Base-by-base conservation (phyloP, 192 early-diverging fungal species). In the Backusella morwellensis region DNA sequence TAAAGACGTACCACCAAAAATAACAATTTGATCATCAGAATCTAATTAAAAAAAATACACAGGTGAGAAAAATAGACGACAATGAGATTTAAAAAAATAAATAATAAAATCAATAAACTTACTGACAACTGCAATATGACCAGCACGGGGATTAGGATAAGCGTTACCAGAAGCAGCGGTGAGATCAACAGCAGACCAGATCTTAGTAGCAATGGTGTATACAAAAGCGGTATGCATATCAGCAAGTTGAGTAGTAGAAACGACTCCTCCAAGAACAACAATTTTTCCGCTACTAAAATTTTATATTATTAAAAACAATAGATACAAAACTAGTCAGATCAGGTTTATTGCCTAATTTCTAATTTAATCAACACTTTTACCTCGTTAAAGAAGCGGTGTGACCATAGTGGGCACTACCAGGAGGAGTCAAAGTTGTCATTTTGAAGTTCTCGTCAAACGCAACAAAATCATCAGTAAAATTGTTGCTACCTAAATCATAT, bases 1-100 rank as follows among this genome's bases (percentile, higher is more conserved):
- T 59, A 12, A 59, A 59, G 56, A 29, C 67, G 68, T 75, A 78
- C 80, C 80, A 75, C 80, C 80, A 68, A 82, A 75, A n/a, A n/a
- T n/a, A n/a, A n/a, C n/a, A n/a, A n/a, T n/a, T n/a, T n/a, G n/a
- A n/a, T n/a, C n/a, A n/a, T n/a, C n/a, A n/a, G n/a, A n/a, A n/a
- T n/a, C n/a, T n/a, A n/a, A n/a, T n/a, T n/a, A n/a, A 34, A 70
- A 23, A 23, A 40, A 40, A 14, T 35, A 71, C 32, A 32, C 32
- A 32, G 0, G 32, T 32, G 32, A 32, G 32, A 32, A 32, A 32
- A 3, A 32, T 2, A 32, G 32, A 32, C 32, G 32, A 32, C 32
- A 32, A 32, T 32, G 32, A 32, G 32, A 3, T 32, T 32, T 32
- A 32, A 32, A 32, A 32, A 32, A 32, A 32, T 32, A 32, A 32